These are phyloP conservation scores for Grosmannia huntii DNA, from an alignment of 2,329 filamentous ascomycete species.

Conservation along the genomic window DNA sequence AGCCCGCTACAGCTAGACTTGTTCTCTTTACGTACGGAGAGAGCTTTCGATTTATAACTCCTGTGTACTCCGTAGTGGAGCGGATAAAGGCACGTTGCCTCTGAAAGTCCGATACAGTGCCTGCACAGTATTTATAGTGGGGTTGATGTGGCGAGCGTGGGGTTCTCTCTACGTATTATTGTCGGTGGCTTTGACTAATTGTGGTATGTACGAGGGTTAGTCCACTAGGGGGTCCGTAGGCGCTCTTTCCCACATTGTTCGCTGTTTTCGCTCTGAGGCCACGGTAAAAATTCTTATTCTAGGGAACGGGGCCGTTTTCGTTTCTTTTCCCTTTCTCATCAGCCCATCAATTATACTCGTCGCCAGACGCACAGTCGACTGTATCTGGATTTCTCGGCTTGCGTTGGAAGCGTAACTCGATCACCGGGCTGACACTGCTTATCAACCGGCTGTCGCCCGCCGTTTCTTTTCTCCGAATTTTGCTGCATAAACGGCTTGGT, in stretches of 20 bases:
- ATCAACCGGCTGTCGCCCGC: background rate
- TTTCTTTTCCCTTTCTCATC: background rate
- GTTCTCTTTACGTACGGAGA: background rate
- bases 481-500: background rate
- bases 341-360: background rate
- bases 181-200: background rate
- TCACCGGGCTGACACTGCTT: background rate
- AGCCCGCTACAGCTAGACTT: background rate
- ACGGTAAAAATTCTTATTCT: background rate
- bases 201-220: background rate
- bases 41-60: background rate
- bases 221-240: background rate
- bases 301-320: background rate
- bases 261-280: background rate
- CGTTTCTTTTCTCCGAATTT: background rate
- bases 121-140: background rate
- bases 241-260: slow-evolving; percentile 1
- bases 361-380: background rate
- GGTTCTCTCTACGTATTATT: background rate
- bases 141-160: background rate
- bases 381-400: background rate
- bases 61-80: background rate
- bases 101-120: background rate
- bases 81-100: background rate
- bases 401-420: too few species aligned